A percentile compares a stretch with the other conserved stretches of the same genome.
Evolutionary conservation across 2,329 filamentous ascomycete genomes (phyloP).

Genomic region (Colletotrichum agaves): DNA sequence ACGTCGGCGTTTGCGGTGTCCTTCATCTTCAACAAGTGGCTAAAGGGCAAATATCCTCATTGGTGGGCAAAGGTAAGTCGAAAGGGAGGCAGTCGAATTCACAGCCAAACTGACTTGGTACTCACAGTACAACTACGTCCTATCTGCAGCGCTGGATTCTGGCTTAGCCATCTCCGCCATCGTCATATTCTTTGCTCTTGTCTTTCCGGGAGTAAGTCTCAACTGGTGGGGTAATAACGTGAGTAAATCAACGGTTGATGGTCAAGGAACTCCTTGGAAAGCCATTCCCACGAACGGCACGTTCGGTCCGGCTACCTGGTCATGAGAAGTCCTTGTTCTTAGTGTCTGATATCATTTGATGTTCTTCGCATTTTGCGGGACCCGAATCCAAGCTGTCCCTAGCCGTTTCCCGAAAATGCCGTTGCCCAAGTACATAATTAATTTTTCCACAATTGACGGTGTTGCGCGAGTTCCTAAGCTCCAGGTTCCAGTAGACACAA

Average conservation of each 20-base stretch:
- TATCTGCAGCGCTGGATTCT: slow-evolving; percentile 55
- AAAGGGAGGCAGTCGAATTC: background rate
- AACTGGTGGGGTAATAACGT: slow-evolving; percentile 54
- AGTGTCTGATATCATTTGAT: background rate
- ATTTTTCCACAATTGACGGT: background rate
- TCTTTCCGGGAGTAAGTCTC: slow-evolving; percentile 50
- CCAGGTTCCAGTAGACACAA: background rate
- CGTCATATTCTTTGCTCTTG: slow-evolving; percentile 56
- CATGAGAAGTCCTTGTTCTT: background rate
- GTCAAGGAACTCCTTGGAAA: slow-evolving; percentile 42
- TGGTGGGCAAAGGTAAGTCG: slow-evolving; percentile 31
- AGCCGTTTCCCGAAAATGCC: background rate
- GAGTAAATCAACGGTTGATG: slow-evolving; percentile 51
- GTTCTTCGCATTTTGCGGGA: background rate
- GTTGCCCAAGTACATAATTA: background rate
- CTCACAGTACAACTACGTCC: slow-evolving; percentile 48
- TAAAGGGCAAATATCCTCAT: slow-evolving; percentile 29
- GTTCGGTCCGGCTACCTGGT: slow-evolving; percentile 27
- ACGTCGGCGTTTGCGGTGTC: slow-evolving; percentile 24
- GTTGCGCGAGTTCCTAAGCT: background rate
- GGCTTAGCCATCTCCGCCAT: slow-evolving; percentile 54
- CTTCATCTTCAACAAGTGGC: slow-evolving; percentile 32
- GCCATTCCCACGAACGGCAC: slow-evolving; percentile 23
- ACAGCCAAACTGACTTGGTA: background rate
- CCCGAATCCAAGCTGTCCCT: background rate